Conservation (phyloP, 1,139 yeast genomes). For the Lodderomyces beijingensis region DNA sequence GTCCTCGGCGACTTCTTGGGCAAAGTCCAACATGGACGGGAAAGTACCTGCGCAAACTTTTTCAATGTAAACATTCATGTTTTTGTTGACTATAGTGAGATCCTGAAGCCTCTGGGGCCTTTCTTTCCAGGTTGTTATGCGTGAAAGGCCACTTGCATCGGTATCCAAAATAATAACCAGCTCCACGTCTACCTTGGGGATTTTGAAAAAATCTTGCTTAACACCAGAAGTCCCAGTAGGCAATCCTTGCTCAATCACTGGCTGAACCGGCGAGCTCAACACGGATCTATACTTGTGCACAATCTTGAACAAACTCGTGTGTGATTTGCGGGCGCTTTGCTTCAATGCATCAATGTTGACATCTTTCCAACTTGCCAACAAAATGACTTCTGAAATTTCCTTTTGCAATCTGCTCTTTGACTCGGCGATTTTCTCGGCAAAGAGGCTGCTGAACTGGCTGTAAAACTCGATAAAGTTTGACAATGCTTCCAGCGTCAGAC, state of each 20-base stretch:
- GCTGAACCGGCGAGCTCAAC: conserved; percentile 49
- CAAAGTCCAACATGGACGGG: conserved; percentile 47
- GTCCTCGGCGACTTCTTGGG: conserved; percentile 51
- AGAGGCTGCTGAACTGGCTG: conserved; percentile 52
- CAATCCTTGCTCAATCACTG: conserved; percentile 63
- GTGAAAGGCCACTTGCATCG: conserved; percentile 14
- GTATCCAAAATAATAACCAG: conserved; percentile 13
- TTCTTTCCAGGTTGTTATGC: conserved; percentile 43
- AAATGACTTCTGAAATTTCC: conserved; percentile 76
- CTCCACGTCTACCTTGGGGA: not conserved
- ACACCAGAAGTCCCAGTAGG: conserved; percentile 5
- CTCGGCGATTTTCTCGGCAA: conserved; percentile 41
- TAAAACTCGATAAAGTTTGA: conserved; percentile 63
- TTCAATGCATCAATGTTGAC: conserved; percentile 89
- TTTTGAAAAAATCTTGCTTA: not conserved
- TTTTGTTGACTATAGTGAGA: conserved; percentile 44
- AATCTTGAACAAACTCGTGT: conserved; percentile 74
- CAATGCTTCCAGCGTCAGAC: conserved; percentile 39
- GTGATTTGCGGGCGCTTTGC: conserved; percentile 89
- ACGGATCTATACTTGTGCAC: conserved; percentile 77
- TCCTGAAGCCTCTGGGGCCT: conserved; percentile 57
- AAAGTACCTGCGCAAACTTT: conserved; percentile 29
- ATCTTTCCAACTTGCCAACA: conserved; percentile 96
- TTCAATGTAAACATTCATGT: conserved; percentile 48
- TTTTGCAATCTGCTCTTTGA: conserved; percentile 61